Base-by-base conservation (phyloP, 192 early-diverging fungal species). In the Phycomyces blakesleeanus region DNA sequence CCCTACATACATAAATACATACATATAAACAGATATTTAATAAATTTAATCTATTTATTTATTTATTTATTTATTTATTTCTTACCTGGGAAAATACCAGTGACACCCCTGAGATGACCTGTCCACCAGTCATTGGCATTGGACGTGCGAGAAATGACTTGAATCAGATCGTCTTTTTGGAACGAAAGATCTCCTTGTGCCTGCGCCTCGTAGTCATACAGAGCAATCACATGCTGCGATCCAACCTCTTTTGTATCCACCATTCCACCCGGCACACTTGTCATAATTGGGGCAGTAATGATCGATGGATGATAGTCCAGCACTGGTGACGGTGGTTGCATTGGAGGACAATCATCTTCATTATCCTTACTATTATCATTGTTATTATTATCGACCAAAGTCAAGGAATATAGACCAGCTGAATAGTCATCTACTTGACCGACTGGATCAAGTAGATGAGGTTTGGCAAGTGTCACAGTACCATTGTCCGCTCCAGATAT, bases 71-170 rank as follows among this genome's bases (percentile, higher is more conserved):
- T 29, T 24, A 51, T 37, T 47, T 38, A 37, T 18, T 5, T 2
- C 52, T 76, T 87, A 64, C 88, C 90, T 60, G 90, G 90, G 69
- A 91, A 91, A 12, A 88, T 73, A 21, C 90, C 90, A n/a, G 68
- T 64, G 2, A 61, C 63, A 8, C 86, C 86, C 56, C 84, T 76
- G 22, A 87, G 63, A n/a, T 60, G 74, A 5, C 91, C 91, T 2
- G 86, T 92, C 91, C 91, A 93, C 91, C 91, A 93, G 55, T 88
- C 90, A 62, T 93, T 79, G 5, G 62, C 61, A 56, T 78, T 76
- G 14, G 64, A 59, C 0, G 86, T 85, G 50, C 82, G 73, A 52
- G 88, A 73, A 21, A 91, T 24, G 10, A 93, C 60, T 71, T 91
- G 83, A 53, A 93, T 90, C 5, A 66, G 61, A 44, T 93, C 89